Base-by-base conservation (phyloP, 345 rosid species). In the Noccaea bulbosa region DNA sequence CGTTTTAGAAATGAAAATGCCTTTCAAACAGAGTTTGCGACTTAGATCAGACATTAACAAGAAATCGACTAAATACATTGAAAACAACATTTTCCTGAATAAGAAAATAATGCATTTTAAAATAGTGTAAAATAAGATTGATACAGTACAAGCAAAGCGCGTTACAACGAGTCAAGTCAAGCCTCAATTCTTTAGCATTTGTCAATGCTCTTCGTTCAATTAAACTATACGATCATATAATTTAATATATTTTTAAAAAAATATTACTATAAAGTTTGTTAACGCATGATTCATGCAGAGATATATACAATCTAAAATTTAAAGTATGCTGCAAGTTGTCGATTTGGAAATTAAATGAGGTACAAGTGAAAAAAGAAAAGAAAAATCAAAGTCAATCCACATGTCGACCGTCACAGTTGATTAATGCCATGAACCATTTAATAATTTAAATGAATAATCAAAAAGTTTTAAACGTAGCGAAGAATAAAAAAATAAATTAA, bases 331-430 rank as follows among this genome's bases (percentile, higher is more conserved):
- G 9, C 46, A 5, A 73, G 67, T 17, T n/a, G 71, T 55, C 44
- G 40, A 49, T 14, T 15, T 46, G 38, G 56, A 73, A 73, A 48
- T 6, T 48, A 48, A 65, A 48, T 30, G 71, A 12, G 7, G 38
- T 47, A 22, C 2, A 62, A 62, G 9, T 15, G 41, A 27, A 49
- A 11, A 10, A 11, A 59, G 3, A 16, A 8, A 52, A n/a, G 20
- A 24, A 53, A 5, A 10, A 41, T 17, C 5, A 12, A 41, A 72
- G 66, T 65, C 77, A 74, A 73, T 15, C n/a, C 67, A 74, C 61
- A 67, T 66, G 62, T 67, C 68, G 48, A 68, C 73, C 73, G 73
- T 35, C 78, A 15, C 35, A 67, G 40, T 51, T 67, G 49, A 67
- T 67, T 2, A 49, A 33, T 5, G 17, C 44, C 38, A 66, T 43